Evolutionary conservation across 805 yeast species (phyloP), one percentile per base, ranked within the genome.

Genomic region (Ogataea ganodermae): DNA sequence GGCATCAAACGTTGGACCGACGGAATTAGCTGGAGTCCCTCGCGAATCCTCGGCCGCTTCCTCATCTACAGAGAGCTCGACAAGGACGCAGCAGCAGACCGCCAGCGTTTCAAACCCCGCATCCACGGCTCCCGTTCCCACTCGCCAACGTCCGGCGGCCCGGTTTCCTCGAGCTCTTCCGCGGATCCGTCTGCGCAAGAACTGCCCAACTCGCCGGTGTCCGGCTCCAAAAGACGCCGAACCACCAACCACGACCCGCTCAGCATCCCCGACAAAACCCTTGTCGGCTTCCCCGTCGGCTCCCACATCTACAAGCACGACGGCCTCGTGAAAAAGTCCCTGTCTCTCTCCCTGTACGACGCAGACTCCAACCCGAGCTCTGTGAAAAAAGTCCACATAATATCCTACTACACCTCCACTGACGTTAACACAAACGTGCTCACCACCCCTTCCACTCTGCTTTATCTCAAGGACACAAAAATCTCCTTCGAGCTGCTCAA

Each of bases 1-100:
- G 90, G 92, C 2, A 90, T 91, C 50, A 87, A 86, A 62, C 74
- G 98, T 49, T 91, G 98, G 98, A 91, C 98, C 1, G 98, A 91
- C 61, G 96, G 97, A n/a, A 79, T 88, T 12, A 74, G 91, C 12
- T 91, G 98, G 98, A 82, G 91, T 2, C 96, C 97, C 0, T 85
- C 95, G 2, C 73, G 97, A 41, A 89, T 91, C 32, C 73, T 89
- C 22, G 96, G 96, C 5, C 74, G 94, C 49, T 91, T 91, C 58
- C 70, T 91, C 27, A 83, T 91, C 9, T 91, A 91, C 65, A 78
- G 96, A 22, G 95, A 90, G 62, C 63, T 80, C 28, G 79, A 78
- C 51, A 69, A 70, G 32, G 57, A 58, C 52, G 73, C 78, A 0
- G 61, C 30, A 13, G 16, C 33, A 30, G 26, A 31, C 6, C 6